Percentiles rank a stretch among this genome's conserved stretches.
These are phyloP conservation scores for Hysterium pulicare DNA, from an alignment of 2,329 filamentous ascomycete genomes.

Conservation along the genomic window DNA sequence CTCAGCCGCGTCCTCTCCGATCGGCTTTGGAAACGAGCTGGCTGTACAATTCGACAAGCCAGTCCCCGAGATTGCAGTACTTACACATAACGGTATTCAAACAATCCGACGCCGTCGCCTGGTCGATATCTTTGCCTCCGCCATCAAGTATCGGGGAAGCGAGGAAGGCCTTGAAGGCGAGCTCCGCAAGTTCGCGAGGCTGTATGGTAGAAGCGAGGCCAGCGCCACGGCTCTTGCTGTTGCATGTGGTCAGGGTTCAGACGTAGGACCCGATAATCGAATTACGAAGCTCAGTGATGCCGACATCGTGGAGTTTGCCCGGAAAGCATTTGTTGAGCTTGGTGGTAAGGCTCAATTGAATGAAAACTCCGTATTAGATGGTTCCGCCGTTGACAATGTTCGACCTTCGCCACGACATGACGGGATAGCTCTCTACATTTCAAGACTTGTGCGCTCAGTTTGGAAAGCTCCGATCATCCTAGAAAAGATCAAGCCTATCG, in stretches of 20 bases:
- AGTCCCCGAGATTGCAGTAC: conserved; percentile 78
- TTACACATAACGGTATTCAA: conserved; percentile 89
- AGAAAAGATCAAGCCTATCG: conserved; percentile 52
- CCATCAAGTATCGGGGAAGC: conserved; percentile 68
- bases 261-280: conserved; percentile 69
- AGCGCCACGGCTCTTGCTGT: conserved; percentile 89
- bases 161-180: conserved; percentile 80
- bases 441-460: conserved; percentile 79
- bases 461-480: conserved; percentile 78
- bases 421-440: conserved; percentile 82
- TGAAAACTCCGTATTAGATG: conserved; percentile 66
- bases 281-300: conserved; percentile 73
- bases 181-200: conserved; percentile 75
- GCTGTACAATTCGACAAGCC: conserved; percentile 91
- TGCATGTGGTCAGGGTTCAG: conserved; percentile 87
- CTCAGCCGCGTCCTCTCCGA: conserved; percentile 55
- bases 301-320: conserved; percentile 78
- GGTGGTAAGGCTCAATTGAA: conserved; percentile 83
- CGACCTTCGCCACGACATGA: conserved; percentile 85
- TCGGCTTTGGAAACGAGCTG: conserved; percentile 90
- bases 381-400: conserved; percentile 73
- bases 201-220: conserved; percentile 85
- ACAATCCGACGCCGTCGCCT: conserved; percentile 78
- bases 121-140: conserved; percentile 86
- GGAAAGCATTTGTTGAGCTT: conserved; percentile 85